Evolutionary conservation across 192 early-diverging fungal species (phyloP).

Genomic region (Cetraspora pellucida): DNA sequence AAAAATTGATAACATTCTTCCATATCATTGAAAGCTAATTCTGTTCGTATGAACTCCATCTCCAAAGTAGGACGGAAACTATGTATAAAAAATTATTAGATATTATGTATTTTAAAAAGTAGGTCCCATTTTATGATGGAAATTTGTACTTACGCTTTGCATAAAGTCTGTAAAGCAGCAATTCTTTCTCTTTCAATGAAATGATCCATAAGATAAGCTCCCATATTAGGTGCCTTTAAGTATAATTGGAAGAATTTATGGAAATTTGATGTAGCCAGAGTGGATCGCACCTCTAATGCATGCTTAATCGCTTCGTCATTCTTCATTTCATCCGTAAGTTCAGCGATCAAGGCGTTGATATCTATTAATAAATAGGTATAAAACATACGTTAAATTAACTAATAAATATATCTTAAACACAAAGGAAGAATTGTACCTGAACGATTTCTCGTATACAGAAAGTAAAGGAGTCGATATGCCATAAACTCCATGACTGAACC

Average conservation of each 20-base stretch:
- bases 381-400: neutral
- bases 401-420: neutral
- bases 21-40: slow-evolving; percentile 66
- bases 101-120: slow-evolving; percentile 10
- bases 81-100: slow-evolving; percentile 24
- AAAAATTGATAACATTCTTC: slow-evolving; percentile 58
- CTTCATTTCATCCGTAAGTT: slow-evolving; percentile 72
- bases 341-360: slow-evolving; percentile 75
- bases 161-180: slow-evolving; percentile 71
- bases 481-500: slow-evolving; percentile 89
- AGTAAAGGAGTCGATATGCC: slow-evolving; percentile 92
- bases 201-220: slow-evolving; percentile 88
- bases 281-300: slow-evolving; percentile 81
- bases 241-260: slow-evolving; percentile 84
- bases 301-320: slow-evolving; percentile 66
- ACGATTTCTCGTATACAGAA: slow-evolving; percentile 83
- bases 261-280: slow-evolving; percentile 84
- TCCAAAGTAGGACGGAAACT: slow-evolving; percentile 64
- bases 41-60: slow-evolving; percentile 59
- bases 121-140: neutral
- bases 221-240: slow-evolving; percentile 79
- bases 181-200: slow-evolving; percentile 89
- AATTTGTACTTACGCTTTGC: slow-evolving; percentile 65
- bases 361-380: slow-evolving; percentile 50
- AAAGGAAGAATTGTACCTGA: slow-evolving; percentile 55